Percentiles rank a stretch among this genome's conserved stretches.
These are phyloP conservation scores for Cyberlindnera samutprakarnensis DNA, from an alignment of 805 yeast genomes.

Conservation along the genomic window DNA sequence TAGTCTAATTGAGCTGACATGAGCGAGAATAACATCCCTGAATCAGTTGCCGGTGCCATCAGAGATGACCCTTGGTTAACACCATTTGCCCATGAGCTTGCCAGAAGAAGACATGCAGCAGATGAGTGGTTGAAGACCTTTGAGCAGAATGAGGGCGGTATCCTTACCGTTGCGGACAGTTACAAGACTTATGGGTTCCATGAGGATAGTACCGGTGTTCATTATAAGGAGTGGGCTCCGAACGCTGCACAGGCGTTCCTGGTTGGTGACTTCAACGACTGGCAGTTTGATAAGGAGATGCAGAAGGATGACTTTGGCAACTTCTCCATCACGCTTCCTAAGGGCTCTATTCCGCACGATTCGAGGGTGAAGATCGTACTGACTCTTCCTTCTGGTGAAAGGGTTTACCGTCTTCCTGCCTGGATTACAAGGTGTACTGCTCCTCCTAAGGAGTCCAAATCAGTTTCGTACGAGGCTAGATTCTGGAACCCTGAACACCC, in stretches of 20 bases:
- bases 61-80: constrained; percentile 80
- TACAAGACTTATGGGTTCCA: constrained; percentile 76
- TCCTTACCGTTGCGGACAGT: constrained; percentile 66
- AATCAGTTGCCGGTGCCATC: constrained; percentile 38
- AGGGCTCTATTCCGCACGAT: constrained; percentile 74
- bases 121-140: constrained; percentile 54
- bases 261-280: constrained; percentile 89
- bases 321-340: constrained; percentile 54
- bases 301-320: constrained; percentile 60
- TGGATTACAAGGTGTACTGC: constrained; percentile 83
- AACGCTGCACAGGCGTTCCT: constrained; percentile 67
- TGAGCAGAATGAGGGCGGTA: constrained; percentile 52
- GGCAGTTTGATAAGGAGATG: constrained; percentile 63
- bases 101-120: constrained; percentile 59
- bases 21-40: constrained; percentile 1
- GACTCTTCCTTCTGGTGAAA: constrained; percentile 57
- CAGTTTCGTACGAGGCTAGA: constrained; percentile 67
- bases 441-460: constrained; percentile 45
- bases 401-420: constrained; percentile 78
- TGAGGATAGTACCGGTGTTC: constrained; percentile 38
- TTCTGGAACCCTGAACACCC: constrained; percentile 76
- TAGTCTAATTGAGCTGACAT: too few relatives aligned
- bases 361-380: constrained; percentile 69
- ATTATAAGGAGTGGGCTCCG: constrained; percentile 84
- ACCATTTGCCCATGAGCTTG: constrained; percentile 64